A percentile compares a stretch with the other conserved stretches of the same genome.
These are phyloP conservation scores for Cadophora gregata DNA, from an alignment of 2,329 filamentous ascomycete genomes.

Conservation along the genomic window DNA sequence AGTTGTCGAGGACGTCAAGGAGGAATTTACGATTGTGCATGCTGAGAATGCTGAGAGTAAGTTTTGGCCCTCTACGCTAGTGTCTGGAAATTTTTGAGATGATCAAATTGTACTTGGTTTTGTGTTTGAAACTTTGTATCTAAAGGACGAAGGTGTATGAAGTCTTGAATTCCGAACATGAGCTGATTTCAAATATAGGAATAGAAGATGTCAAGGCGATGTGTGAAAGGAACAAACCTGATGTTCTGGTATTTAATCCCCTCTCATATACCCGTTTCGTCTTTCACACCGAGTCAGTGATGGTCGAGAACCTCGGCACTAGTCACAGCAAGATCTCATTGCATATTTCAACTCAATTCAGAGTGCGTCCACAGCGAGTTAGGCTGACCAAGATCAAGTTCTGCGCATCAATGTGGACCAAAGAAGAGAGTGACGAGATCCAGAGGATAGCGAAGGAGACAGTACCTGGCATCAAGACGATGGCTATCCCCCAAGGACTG, in stretches of 20 bases:
- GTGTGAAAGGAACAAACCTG: slow-evolving; percentile 57
- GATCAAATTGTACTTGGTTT: background rate
- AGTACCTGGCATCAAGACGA: slow-evolving; percentile 55
- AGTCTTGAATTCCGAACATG: background rate
- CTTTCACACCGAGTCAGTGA: no score
- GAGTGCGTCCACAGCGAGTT: background rate
- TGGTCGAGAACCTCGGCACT: no score
- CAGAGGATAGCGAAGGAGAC: slow-evolving; percentile 51
- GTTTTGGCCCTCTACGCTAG: slow-evolving; percentile 34
- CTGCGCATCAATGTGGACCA: slow-evolving; percentile 61
- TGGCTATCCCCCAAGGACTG: slow-evolving; percentile 59
- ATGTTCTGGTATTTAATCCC: slow-evolving; percentile 55
- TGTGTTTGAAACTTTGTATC: background rate
- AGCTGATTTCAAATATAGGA: slow-evolving; percentile 42
- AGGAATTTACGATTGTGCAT: slow-evolving; percentile 67
- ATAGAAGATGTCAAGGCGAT: slow-evolving; percentile 62
- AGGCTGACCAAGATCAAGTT: slow-evolving; percentile 51
- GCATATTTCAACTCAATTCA: background rate
- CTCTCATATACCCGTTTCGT: background rate
- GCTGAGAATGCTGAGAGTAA: slow-evolving; percentile 66
- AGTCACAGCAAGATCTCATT: no score
- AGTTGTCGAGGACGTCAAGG: slow-evolving; percentile 65
- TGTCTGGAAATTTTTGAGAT: background rate
- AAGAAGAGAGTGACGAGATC: slow-evolving; percentile 55
- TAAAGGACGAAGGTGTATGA: background rate